Evolutionary conservation across 2,329 filamentous ascomycete species (phyloP).

Genomic region (Trichoderma guizhouense): DNA sequence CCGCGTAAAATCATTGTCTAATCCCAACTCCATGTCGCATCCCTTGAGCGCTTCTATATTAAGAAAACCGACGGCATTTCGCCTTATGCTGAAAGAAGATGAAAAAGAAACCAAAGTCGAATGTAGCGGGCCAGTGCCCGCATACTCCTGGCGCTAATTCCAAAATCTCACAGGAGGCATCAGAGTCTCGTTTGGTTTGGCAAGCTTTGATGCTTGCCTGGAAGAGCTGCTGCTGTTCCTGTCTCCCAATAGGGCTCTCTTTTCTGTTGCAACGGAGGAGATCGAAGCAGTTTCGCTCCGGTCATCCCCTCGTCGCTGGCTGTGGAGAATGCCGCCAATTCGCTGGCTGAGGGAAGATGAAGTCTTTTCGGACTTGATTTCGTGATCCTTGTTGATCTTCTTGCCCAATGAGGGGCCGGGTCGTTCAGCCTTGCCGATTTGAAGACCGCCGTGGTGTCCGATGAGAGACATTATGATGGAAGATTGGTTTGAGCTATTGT

Average conservation of each 20-base stretch:
- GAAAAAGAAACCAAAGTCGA: background rate
- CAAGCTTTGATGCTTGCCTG: background rate
- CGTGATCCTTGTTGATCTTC: background rate
- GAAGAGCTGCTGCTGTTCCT: background rate
- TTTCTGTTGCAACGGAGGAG: conserved; percentile 13
- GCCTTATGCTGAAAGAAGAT: background rate
- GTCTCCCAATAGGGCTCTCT: conserved; percentile 5
- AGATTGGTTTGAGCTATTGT: background rate
- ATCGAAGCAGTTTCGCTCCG: conserved; percentile 11
- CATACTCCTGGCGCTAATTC: background rate
- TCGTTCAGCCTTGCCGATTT: conserved; percentile 14
- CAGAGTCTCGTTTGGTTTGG: background rate
- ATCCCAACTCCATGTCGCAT: background rate
- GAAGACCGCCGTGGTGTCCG: conserved; percentile 11
- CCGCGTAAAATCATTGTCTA: background rate
- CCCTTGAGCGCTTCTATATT: background rate
- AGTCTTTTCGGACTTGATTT: background rate
- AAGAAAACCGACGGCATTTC: background rate
- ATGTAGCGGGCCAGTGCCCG: background rate
- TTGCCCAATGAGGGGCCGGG: conserved; percentile 6
- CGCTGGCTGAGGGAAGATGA: conserved; percentile 1
- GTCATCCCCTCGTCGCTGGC: conserved; percentile 8
- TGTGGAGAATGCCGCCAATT: conserved; percentile 8
- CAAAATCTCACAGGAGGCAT: background rate
- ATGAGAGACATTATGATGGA: conserved; percentile 15